phyloP scores from a whole-genome alignment of 2,329 filamentous ascomycete species.

The Xylaria sp. region DNA sequence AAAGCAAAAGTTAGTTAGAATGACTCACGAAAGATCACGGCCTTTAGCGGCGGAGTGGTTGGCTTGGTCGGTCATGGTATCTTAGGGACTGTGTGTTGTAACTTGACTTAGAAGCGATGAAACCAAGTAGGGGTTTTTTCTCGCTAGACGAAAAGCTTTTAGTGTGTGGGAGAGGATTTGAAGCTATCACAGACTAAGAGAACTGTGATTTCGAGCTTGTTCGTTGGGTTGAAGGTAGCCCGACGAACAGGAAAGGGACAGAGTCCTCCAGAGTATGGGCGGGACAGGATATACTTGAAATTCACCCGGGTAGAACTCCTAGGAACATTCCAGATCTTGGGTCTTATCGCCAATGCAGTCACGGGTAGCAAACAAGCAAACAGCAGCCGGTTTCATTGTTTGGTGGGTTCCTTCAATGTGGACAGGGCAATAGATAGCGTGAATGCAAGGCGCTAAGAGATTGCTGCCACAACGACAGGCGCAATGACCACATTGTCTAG shows the following conservation, averaged over 20 bases:
- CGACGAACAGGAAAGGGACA: neutral
- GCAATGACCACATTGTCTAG: neutral
- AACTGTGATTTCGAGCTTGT: neutral
- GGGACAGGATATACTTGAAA: neutral
- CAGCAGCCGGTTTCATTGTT: neutral
- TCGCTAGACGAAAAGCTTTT: too few species aligned
- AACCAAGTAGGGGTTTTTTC: too few species aligned
- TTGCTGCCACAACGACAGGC: neutral
- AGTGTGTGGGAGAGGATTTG: neutral
- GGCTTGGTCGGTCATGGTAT: constrained; percentile 8
- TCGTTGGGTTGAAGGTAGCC: neutral
- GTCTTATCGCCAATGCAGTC: neutral
- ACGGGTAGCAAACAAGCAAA: constrained; percentile 5
- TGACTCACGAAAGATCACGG: constrained; percentile 18
- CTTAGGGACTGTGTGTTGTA: too few species aligned
- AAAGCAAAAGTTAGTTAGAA: neutral
- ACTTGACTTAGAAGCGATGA: neutral
- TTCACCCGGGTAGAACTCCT: neutral
- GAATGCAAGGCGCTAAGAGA: neutral
- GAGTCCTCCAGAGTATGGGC: too few species aligned
- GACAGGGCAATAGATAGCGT: neutral
- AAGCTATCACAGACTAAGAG: neutral
- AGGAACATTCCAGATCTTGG: neutral
- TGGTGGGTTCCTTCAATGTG: neutral
- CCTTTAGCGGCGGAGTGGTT: neutral